phyloP scores from a whole-genome alignment of 306 rosid species.

The Luffa acutangula region DNA sequence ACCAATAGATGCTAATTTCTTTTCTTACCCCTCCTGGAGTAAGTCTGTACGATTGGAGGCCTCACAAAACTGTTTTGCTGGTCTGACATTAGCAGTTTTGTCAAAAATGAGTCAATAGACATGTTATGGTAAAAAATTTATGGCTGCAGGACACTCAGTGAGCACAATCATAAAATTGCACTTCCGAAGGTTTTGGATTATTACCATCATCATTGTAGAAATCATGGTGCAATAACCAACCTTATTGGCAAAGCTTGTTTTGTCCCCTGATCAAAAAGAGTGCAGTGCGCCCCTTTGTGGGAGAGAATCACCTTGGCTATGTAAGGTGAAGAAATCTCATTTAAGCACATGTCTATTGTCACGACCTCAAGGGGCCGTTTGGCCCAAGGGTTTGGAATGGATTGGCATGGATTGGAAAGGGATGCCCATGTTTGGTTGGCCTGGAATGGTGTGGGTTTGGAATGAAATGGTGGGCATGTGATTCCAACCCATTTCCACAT shows the following conservation, averaged over 20 bases:
- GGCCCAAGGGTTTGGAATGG: too few species aligned
- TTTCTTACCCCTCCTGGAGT: too few species aligned
- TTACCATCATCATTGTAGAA: background rate
- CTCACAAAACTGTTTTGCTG: background rate
- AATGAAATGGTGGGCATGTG: too few species aligned
- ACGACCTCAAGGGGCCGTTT: too few species aligned
- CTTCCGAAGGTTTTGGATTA: background rate
- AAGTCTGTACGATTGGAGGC: too few species aligned
- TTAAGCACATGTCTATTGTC: background rate
- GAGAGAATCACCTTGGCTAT: background rate
- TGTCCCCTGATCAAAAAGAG: background rate
- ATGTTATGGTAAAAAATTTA: background rate
- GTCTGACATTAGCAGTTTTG: background rate
- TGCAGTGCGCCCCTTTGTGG: background rate
- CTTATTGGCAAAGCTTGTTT: background rate
- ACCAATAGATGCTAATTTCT: too few species aligned
- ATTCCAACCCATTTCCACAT: too few species aligned
- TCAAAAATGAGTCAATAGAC: background rate
- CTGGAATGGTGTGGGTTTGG: too few species aligned
- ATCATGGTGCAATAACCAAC: background rate
- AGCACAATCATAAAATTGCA: background rate
- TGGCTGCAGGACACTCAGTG: background rate
- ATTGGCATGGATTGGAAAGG: too few species aligned
- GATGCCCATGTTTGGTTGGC: too few species aligned
- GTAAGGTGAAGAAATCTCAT: background rate